These are phyloP conservation scores for Stygiomarasmius scandens DNA, from an alignment of 1,284 basidiomycete genomes.

Conservation along the genomic window DNA sequence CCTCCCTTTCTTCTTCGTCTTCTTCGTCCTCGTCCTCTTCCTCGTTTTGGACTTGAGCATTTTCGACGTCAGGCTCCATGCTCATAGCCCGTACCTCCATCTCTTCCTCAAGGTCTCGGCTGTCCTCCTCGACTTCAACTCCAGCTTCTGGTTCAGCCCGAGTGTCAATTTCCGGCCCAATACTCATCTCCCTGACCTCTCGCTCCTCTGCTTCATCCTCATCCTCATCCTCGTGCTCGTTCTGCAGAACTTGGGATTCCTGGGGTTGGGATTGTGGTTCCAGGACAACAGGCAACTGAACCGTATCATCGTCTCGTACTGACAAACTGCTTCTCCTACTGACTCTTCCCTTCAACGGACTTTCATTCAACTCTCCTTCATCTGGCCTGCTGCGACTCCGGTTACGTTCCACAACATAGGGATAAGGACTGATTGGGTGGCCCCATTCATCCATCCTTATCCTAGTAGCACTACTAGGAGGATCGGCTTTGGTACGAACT, in stretches of 20 bases:
- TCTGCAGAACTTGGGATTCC: neutral
- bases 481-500: constrained; percentile 67
- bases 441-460: constrained; percentile 63
- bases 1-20: constrained; percentile 38
- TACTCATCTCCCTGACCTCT: constrained; percentile 5
- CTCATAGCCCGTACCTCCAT: constrained; percentile 19
- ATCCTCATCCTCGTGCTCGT: constrained; percentile 20
- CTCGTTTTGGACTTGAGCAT: constrained; percentile 13
- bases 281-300: neutral
- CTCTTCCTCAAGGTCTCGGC: constrained; percentile 17
- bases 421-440: constrained; percentile 67
- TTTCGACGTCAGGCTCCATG: constrained; percentile 7
- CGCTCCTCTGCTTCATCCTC: constrained; percentile 19
- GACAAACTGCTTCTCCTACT: constrained; percentile 20
- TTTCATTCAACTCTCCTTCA: neutral
- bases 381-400: neutral
- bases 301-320: constrained; percentile 13
- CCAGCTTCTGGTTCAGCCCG: neutral
- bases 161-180: neutral
- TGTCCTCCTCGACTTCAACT: constrained; percentile 8
- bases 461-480: constrained; percentile 58
- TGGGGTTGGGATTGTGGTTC: constrained; percentile 1
- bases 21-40: constrained; percentile 26
- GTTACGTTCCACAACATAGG: constrained; percentile 29
- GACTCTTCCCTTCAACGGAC: constrained; percentile 8